Conservation (phyloP, 2,329 filamentous ascomycete genomes). For the Apiospora kogelbergensis region DNA sequence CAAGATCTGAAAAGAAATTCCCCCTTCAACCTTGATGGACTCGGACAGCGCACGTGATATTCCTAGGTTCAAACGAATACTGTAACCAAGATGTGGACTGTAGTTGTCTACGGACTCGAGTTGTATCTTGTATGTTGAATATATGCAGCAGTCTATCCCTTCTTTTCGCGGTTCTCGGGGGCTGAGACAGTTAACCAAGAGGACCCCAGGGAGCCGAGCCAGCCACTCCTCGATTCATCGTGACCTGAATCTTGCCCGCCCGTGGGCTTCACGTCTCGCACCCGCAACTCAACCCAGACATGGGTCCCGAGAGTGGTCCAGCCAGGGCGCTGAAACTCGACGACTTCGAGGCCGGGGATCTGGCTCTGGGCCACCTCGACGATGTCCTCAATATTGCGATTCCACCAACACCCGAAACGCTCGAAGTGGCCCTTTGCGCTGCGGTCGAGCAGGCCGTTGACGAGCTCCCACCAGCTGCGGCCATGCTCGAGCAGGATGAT, state of each 20-base stretch:
- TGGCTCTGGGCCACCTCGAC: constrained; percentile 47
- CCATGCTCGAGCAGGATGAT: constrained; percentile 66
- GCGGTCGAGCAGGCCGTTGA: constrained; percentile 57
- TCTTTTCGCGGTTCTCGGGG: not conserved
- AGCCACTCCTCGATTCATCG: not conserved
- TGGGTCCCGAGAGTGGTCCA: constrained; percentile 57
- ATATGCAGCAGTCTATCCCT: not conserved
- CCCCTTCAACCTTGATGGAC: not conserved
- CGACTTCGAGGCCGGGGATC: constrained; percentile 56
- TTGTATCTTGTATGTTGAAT: not conserved
- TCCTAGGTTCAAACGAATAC: not conserved
- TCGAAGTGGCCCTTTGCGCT: constrained; percentile 56
- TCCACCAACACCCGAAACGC: constrained; percentile 69
- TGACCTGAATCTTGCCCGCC: not conserved
- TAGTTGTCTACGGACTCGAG: not conserved
- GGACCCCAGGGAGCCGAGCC: constrained; percentile 10
- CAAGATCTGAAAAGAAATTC: not conserved
- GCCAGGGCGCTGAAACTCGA: constrained; percentile 52
- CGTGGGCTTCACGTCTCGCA: constrained; percentile 22
- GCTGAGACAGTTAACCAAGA: constrained; percentile 8
- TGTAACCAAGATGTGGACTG: not conserved
- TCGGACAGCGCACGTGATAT: not conserved
- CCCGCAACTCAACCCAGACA: constrained; percentile 56
- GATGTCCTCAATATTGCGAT: constrained; percentile 59
- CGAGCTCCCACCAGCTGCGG: constrained; percentile 51